Base-by-base conservation (phyloP, 495 filamentous ascomycete species). In the Aspergillus conjunctus region DNA sequence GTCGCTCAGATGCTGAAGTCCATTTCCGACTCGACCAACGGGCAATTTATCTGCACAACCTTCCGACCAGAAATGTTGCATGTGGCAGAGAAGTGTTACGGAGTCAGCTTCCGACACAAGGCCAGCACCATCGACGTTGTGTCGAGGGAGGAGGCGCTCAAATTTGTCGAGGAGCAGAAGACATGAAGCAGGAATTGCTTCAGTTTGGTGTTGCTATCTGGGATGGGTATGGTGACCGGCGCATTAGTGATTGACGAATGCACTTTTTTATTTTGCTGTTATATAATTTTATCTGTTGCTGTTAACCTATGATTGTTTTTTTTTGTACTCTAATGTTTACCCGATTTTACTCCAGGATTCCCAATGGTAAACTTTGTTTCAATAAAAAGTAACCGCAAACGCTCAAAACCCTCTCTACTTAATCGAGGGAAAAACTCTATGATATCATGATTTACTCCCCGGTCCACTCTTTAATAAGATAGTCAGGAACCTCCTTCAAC, bases 1-100 rank as follows among this genome's bases (percentile, higher is more conserved):
- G 93, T 97, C 21, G 94, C 94, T 5, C 81, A 88, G 61, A 91
- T 97, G 81, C 81, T 98, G 17, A 78, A 90, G 65, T 86, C 87
- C 43, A 91, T 93, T 63, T 90, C 91, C 10, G 80, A 79, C 57
- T 71, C 76, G 31, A 79, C 77, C 10, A 79, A 75, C 32, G 78
- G 77, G 3, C 89, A 92, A 64, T 91, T 92, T 69, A 92, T 92
- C 71, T 91, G 88, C 79, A 99, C 94, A 4, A 99, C 94, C 6
- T 99, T 99, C 86, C 84, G 94, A 33, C 95, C 95, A 17, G 94
- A 99, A 76, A 96, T 99, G 82, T 81, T 99, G 59, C 84, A 87
- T 52, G 92, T 98, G 37, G 95, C 95, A 18, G 92, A 97, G 76
- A 95, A 97, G 77, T 96, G 93, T 76, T 99, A 99, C 69, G 95